Base-by-base conservation (phyloP, 2,329 filamentous ascomycete species). In the Raffaelea deltoideospora region DNA sequence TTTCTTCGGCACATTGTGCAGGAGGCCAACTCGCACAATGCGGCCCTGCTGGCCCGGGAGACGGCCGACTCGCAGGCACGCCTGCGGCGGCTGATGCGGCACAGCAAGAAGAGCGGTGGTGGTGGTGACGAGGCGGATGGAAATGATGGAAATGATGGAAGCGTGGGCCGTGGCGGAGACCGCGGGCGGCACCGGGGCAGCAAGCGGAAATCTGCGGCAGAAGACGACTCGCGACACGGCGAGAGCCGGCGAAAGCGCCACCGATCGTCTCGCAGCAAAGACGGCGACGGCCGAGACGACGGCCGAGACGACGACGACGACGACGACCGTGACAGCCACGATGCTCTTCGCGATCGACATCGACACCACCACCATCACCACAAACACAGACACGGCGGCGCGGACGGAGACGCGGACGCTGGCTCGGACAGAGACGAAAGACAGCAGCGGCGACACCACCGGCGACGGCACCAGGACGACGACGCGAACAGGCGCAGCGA, bases 1-100 rank as follows among this genome's bases (percentile, higher is more conserved):
- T 96, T 96, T 53, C 61, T 98, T 30, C 77, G 77, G 40, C 80
- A 90, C 49, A 82, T 96, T 39, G 84, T 98, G 43, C 80, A 79
- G 44, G 81, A 90, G 46, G 92, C 85, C 9, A 81, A 92, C 48
- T 79, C 59, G 37, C 88, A 98, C 58, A 98, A 98, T 67, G 76
- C 81, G 19, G 81, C 84, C 1, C 64, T 96, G 22, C 72, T 85
- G 15, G 83, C 81, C 1, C 92, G 79, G 50, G 88, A 96, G 54
- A 76, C 78, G 20, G 75, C 80, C 33, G 87, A 96, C 45, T 76
- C 85, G 0, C 68, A 69, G 42, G 75, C 75, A 4, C 75, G 84
- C 17, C 67, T 93, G 38, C 69, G 71, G 45, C 63, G 67, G 38
- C 58, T 87, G 31, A 34, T 33, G n/a, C 34, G 34, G 5, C 37